phyloP scores from a whole-genome alignment of 441 rosid genomes.

The Brassica hybrid region DNA sequence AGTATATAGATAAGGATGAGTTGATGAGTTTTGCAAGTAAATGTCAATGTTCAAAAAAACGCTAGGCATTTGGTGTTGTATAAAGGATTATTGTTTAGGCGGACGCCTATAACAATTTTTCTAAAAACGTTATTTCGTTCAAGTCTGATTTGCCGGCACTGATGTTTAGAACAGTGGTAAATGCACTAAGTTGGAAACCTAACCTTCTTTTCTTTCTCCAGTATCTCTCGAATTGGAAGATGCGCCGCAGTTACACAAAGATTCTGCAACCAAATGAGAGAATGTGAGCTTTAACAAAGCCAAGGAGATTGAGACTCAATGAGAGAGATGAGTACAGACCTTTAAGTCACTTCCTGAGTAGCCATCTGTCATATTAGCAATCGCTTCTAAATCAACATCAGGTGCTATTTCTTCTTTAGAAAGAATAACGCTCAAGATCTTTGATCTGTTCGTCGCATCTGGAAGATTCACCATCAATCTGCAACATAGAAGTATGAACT shows the following conservation, averaged over 20 bases:
- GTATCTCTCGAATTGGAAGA: constrained; percentile 93
- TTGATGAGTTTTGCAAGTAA: too few species aligned
- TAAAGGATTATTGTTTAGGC: too few species aligned
- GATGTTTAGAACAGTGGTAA: not conserved
- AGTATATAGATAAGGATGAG: too few species aligned
- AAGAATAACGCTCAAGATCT: constrained; percentile 78
- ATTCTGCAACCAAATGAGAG: constrained; percentile 62
- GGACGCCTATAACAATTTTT: too few species aligned
- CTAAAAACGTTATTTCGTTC: too few species aligned
- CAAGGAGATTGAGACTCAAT: constrained; percentile 1
- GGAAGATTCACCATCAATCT: constrained; percentile 99
- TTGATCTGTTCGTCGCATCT: constrained; percentile 81
- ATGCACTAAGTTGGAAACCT: constrained; percentile 32
- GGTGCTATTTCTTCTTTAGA: constrained; percentile 88
- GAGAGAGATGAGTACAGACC: constrained; percentile 46
- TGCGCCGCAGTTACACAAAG: constrained; percentile 97
- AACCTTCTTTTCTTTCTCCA: constrained; percentile 96
- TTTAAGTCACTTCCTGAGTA: constrained; percentile 98
- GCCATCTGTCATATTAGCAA: constrained; percentile 94
- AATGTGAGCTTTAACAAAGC: not conserved
- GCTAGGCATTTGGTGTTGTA: too few species aligned
- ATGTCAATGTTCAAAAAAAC: too few species aligned
- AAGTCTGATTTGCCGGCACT: too few species aligned
- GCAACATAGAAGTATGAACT: constrained; percentile 1
- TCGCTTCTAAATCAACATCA: constrained; percentile 77